A percentile compares a stretch with the other conserved stretches of the same genome.
Evolutionary conservation across 805 yeast species (phyloP).

Genomic region (Candida maesae): DNA sequence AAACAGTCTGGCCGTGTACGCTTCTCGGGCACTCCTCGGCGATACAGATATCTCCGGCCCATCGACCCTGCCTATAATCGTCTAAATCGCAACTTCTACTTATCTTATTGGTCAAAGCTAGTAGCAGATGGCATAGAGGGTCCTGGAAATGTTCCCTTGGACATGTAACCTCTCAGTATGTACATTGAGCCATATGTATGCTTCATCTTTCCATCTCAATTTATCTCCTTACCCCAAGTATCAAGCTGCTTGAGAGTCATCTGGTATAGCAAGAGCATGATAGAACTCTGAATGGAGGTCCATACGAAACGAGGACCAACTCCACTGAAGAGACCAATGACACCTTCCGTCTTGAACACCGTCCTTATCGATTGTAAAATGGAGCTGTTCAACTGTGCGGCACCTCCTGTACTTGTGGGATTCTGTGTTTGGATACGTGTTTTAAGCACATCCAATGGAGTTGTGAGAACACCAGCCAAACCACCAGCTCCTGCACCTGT

Average conservation of each 20-base stretch:
- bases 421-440: conserved; percentile 91
- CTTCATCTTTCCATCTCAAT: not conserved
- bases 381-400: conserved; percentile 35
- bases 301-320: conserved; percentile 96
- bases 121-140: too few species aligned
- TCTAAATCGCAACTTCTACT: too few species aligned
- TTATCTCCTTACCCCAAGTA: not conserved
- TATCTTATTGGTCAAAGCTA: too few species aligned
- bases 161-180: not conserved
- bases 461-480: conserved; percentile 80
- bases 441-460: conserved; percentile 89
- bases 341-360: conserved; percentile 72
- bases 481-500: conserved; percentile 98
- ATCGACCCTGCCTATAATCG: too few species aligned
- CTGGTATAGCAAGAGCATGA: conserved; percentile 89
- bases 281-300: conserved; percentile 94
- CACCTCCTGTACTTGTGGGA: conserved; percentile 22
- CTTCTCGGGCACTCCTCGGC: too few species aligned
- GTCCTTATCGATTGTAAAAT: conserved; percentile 47
- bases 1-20: not conserved
- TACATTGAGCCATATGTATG: not conserved
- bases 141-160: too few species aligned
- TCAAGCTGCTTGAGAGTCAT: conserved; percentile 50
- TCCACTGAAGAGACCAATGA: conserved; percentile 80
- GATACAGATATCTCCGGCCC: too few species aligned